phyloP scores from a whole-genome alignment of 2,329 filamentous ascomycete species.

The Alternaria burnsii region DNA sequence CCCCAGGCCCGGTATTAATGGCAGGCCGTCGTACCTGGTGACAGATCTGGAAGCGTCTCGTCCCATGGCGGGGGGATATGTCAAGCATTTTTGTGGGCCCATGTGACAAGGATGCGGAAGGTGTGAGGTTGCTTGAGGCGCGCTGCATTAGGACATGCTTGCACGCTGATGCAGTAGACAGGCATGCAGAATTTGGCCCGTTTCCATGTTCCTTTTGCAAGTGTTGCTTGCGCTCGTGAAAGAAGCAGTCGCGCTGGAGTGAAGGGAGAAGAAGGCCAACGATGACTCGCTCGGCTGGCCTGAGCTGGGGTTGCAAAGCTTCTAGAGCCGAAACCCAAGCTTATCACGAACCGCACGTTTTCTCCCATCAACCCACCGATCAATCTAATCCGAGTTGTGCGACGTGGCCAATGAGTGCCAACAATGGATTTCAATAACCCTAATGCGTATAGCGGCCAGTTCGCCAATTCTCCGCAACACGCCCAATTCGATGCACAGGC shows the following conservation, averaged over 20 bases:
- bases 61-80: slow-evolving; percentile 22
- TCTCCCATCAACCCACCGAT: slow-evolving; percentile 37
- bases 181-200: not conserved
- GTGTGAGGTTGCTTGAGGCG: slow-evolving; percentile 24
- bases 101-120: slow-evolving; percentile 24
- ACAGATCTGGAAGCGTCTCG: slow-evolving; percentile 32
- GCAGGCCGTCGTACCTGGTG: slow-evolving; percentile 14
- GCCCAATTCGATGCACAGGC: slow-evolving; percentile 45
- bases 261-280: slow-evolving; percentile 1
- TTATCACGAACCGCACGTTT: slow-evolving; percentile 47
- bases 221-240: slow-evolving; percentile 3
- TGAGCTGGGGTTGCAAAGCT: slow-evolving; percentile 11
- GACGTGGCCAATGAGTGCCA: slow-evolving; percentile 50
- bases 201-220: not conserved
- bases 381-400: slow-evolving; percentile 52
- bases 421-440: slow-evolving; percentile 52
- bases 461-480: slow-evolving; percentile 46
- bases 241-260: not conserved
- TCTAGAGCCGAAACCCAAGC: slow-evolving; percentile 23
- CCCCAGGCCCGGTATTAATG: slow-evolving; percentile 11
- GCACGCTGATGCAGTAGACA: slow-evolving; percentile 3
- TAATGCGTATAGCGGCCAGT: slow-evolving; percentile 46
- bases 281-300: slow-evolving; percentile 22
- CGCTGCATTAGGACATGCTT: slow-evolving; percentile 21
- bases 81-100: slow-evolving; percentile 26